Evolutionary conservation across 2,329 filamentous ascomycete species (phyloP).

Genomic region (Hypomyces rosellus): DNA sequence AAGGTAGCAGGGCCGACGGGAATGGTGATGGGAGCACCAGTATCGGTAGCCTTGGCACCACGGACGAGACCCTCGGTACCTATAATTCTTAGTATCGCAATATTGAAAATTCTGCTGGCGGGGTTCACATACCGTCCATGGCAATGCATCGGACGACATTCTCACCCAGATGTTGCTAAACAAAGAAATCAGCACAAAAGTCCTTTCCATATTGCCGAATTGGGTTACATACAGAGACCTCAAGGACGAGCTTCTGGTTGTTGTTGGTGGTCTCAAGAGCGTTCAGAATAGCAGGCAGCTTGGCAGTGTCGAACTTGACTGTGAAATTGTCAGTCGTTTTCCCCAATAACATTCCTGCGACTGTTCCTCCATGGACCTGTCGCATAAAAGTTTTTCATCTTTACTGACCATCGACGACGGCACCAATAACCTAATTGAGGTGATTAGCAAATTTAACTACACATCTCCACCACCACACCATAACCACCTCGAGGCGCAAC

Average conservation of each 20-base stretch:
- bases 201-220: conserved; percentile 3
- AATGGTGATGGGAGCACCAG: conserved; percentile 91
- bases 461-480: background rate
- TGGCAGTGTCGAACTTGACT: conserved; percentile 96
- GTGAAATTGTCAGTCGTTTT: conserved; percentile 25
- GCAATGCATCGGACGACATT: conserved; percentile 99
- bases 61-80: conserved; percentile 99
- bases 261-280: conserved; percentile 87
- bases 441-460: conserved; percentile 25
- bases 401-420: conserved; percentile 91
- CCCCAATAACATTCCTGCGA: background rate
- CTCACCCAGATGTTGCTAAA: conserved; percentile 97
- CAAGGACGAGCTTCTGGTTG: conserved; percentile 89
- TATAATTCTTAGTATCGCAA: conserved; percentile 30
- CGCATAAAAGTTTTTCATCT: conserved; percentile 7
- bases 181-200: conserved; percentile 30
- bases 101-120: conserved; percentile 17
- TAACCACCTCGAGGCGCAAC: conserved; percentile 18
- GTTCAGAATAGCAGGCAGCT: conserved; percentile 96
- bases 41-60: conserved; percentile 79
- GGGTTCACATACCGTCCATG: conserved; percentile 80
- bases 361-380: background rate
- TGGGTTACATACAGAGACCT: conserved; percentile 73
- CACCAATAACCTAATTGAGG: conserved; percentile 87
- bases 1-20: conserved; percentile 90